A percentile compares a stretch with the other conserved stretches of the same genome.
Evolutionary conservation across 2,329 filamentous ascomycete species (phyloP).

Genomic region (Aspergillus pseudoterreus): DNA sequence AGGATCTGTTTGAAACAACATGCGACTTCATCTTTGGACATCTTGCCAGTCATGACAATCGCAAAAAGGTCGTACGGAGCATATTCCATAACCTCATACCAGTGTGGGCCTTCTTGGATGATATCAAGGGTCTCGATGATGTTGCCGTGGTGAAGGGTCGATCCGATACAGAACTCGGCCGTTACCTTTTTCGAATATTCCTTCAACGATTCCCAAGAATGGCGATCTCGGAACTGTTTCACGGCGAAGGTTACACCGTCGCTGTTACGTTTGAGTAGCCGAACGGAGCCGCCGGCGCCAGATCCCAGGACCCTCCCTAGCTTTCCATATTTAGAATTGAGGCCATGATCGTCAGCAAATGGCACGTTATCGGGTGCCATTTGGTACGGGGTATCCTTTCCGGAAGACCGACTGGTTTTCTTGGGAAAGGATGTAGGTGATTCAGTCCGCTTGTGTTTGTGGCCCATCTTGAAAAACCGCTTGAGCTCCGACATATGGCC

Average conservation of each 20-base stretch:
- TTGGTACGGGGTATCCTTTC: slow-evolving; percentile 55
- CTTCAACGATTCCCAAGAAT: slow-evolving; percentile 88
- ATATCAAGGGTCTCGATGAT: slow-evolving; percentile 98
- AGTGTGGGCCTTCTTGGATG: slow-evolving; percentile 85
- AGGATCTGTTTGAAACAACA: slow-evolving; percentile 94
- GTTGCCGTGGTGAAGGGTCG: slow-evolving; percentile 93
- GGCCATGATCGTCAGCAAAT: slow-evolving; percentile 89
- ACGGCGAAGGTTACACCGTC: slow-evolving; percentile 94
- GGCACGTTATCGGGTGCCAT: slow-evolving; percentile 57
- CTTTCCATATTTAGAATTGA: slow-evolving; percentile 90
- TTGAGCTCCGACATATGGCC: slow-evolving; percentile 93
- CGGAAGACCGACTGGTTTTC: slow-evolving; percentile 50
- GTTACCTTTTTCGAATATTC: slow-evolving; percentile 98
- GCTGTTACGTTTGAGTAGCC: slow-evolving; percentile 87
- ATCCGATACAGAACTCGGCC: slow-evolving; percentile 96
- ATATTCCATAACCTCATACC: slow-evolving; percentile 99
- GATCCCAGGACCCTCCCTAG: slow-evolving; percentile 91
- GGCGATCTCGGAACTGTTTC: slow-evolving; percentile 90
- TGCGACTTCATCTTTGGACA: slow-evolving; percentile 84
- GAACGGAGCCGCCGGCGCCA: slow-evolving; percentile 89
- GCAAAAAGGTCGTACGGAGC: slow-evolving; percentile 94
- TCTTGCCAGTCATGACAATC: slow-evolving; percentile 98
- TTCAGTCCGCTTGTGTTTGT: slow-evolving; percentile 62
- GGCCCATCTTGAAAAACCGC: slow-evolving; percentile 84
- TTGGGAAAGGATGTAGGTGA: slow-evolving; percentile 62